Base-by-base conservation (phyloP, 345 rosid genomes). In the Eucalyptus regnans region DNA sequence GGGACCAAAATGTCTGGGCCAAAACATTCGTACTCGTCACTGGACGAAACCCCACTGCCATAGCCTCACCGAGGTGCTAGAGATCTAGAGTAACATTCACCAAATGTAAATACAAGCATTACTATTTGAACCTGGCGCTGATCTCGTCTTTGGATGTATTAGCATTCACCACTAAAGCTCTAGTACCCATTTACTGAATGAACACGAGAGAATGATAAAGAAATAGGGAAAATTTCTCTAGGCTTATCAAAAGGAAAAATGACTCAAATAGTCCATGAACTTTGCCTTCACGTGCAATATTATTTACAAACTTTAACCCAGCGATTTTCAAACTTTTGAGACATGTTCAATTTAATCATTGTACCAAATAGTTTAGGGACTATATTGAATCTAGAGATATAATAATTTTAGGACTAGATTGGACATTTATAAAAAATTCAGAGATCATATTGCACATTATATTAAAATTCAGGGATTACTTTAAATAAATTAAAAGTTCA, bases 271-370 rank as follows among this genome's bases (percentile, higher is more conserved):
- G 23, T 52, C 27, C 3, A 22, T 56, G 62, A 22, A 56, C 12
- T 23, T 56, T 56, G 3, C 12, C 62, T 9, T 20, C 62, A 23
- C 1, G 62, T 56, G 62, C 3, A 4, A 2, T 56, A 23, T 56
- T 22, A 9, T 56, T 56, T 23, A 22, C 9, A 4, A 2, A 56
- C 62, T 56, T 56, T 9, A 56, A 56, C 0, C 3, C 0, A 56
- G 0, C 23, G 3, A 4, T 56, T 25, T 25, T 56, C 62, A 23
- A 56, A 56, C 27, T 22, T 56, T 56, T 9, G 62, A 56, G 27
- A 56, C 29, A 56, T 0, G 0, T 22, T 56, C 12, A 56, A 56
- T 56, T 56, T 56, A 56, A 9, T 56, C 62, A 56, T 56, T 22
- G 12, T 56, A 56, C 1, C 27, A 56, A 9, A 56, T 56, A 56